Percentiles rank a stretch among this genome's conserved stretches.
Conservation (phyloP, 2,329 filamentous ascomycete genomes). For the Cercospora sp. region DNA sequence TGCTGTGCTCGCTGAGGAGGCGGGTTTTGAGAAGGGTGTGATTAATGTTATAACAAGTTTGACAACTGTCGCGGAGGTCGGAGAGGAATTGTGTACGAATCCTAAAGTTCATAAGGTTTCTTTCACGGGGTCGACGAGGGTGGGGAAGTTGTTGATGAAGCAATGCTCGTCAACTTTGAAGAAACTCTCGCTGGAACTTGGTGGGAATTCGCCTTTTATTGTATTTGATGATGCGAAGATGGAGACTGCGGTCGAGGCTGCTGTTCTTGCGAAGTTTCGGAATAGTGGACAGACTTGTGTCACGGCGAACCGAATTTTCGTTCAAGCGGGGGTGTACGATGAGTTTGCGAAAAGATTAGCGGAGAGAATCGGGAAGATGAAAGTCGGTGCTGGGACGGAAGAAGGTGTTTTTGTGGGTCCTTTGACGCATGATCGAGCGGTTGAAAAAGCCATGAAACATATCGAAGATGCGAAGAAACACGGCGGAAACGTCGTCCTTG, state of each 20-base stretch:
- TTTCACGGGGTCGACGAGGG: constrained; percentile 38
- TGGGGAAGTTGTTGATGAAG: constrained; percentile 36
- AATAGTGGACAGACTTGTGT: constrained; percentile 38
- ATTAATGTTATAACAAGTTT: constrained; percentile 35
- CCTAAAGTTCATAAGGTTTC: constrained; percentile 35
- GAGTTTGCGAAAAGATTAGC: constrained; percentile 58
- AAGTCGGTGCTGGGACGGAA: constrained; percentile 25
- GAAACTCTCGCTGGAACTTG: constrained; percentile 37
- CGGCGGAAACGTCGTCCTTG: constrained; percentile 72
- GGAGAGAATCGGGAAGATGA: constrained; percentile 36
- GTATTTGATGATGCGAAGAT: constrained; percentile 41
- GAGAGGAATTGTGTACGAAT: constrained; percentile 28
- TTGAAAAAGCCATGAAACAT: constrained; percentile 76
- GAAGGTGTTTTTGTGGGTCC: constrained; percentile 55
- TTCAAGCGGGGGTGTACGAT: constrained; percentile 55
- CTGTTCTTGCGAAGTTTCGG: constrained; percentile 35
- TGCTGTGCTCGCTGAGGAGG: constrained; percentile 33
- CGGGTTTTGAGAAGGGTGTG: constrained; percentile 34
- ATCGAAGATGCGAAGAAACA: constrained; percentile 76
- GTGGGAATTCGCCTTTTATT: constrained; percentile 39
- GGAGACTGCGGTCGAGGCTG: constrained; percentile 32
- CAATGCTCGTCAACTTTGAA: constrained; percentile 33
- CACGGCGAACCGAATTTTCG: constrained; percentile 52
- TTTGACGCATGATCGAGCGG: constrained; percentile 80
- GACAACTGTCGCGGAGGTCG: constrained; percentile 29